A percentile compares a stretch with the other conserved stretches of the same genome.
Conservation (phyloP, 495 filamentous ascomycete genomes). For the Neurospora tetrasperma region DNA sequence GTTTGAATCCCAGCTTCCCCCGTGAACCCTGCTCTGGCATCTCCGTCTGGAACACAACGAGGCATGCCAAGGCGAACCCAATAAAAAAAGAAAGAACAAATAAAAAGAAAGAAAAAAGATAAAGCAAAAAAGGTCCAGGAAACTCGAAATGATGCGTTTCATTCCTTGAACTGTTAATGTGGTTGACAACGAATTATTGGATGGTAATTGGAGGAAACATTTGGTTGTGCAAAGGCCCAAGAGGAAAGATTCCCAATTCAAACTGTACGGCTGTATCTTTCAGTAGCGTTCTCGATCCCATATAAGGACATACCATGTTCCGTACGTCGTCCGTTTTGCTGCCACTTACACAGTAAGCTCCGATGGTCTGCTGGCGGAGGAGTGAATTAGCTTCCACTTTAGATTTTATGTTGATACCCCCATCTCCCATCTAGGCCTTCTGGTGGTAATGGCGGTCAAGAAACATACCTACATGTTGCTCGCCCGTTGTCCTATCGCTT, state of each 20-base stretch:
- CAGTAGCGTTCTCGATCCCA: background rate
- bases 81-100: background rate
- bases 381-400: background rate
- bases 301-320: background rate
- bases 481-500: background rate
- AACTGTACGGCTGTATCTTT: background rate
- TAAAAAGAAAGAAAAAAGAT: background rate
- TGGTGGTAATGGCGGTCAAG: background rate
- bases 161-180: background rate
- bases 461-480: background rate
- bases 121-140: background rate
- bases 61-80: background rate
- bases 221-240: background rate
- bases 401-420: background rate
- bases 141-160: background rate
- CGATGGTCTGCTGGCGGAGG: background rate
- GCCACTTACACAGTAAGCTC: background rate
- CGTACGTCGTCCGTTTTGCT: background rate
- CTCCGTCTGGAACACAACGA: background rate
- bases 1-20: background rate
- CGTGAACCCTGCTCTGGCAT: background rate
- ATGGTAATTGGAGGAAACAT: background rate
- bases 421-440: background rate
- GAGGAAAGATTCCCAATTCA: background rate
- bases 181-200: background rate